Conservation (phyloP, 352 stramenopile genomes). For the Ophiocytium majus region DNA sequence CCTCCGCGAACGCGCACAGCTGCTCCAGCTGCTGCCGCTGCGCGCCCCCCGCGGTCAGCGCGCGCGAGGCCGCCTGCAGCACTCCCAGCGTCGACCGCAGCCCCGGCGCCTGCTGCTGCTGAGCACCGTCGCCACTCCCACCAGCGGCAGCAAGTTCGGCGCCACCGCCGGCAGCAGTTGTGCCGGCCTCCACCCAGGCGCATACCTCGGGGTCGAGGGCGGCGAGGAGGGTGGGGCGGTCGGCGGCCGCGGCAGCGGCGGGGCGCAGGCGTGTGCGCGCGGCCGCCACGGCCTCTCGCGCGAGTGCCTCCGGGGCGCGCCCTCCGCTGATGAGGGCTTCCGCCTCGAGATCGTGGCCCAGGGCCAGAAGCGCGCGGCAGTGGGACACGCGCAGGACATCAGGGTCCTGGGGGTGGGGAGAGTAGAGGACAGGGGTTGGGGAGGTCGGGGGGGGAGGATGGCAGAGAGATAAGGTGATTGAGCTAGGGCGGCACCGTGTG, state of each 20-base stretch:
- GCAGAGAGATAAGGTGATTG: too few species aligned
- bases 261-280: neutral
- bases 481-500: too few species aligned
- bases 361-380: neutral
- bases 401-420: neutral
- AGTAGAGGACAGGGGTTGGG: neutral
- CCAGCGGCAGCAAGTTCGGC: neutral
- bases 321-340: neutral
- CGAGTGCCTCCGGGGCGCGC: neutral
- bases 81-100: neutral
- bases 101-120: neutral
- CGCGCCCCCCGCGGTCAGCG: neutral
- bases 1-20: neutral
- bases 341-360: constrained; percentile 2
- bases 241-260: neutral
- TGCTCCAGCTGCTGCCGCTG: constrained; percentile 14
- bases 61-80: neutral
- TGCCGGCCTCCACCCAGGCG: neutral
- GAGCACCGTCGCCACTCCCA: too few species aligned
- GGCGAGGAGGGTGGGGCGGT: neutral
- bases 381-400: neutral
- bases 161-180: neutral
- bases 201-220: constrained; percentile 1
- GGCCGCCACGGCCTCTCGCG: neutral
- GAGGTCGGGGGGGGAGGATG: neutral